Evolutionary conservation across 2,329 filamentous ascomycete genomes (phyloP), one percentile per base, ranked within the genome.

Genomic region (Colletotrichum somersetense): DNA sequence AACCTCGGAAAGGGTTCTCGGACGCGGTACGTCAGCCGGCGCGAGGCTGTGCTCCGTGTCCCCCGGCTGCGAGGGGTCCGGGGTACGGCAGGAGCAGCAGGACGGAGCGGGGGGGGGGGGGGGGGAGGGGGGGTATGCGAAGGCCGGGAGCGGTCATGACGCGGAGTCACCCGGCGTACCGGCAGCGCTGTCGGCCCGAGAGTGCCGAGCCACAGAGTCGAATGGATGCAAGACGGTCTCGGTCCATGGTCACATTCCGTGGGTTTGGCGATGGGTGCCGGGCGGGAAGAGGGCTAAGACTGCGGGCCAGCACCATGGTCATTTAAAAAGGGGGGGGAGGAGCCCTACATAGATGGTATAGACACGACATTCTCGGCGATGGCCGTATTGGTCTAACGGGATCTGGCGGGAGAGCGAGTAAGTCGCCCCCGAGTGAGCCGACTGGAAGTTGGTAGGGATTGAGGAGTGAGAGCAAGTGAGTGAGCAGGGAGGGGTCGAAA

Each of bases 1-100:
- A 70, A 30, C 30, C 30, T 30, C 30, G 30, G 30, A 30, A 88
- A 88, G 38, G 81, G 80, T 8, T 81, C 75, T 12, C 87, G 75
- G 2, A 82, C 75, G 16, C 79, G 78, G 78, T 84, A 1, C 75
- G 62, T 80, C 80, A 40, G 62, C 71, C 38, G 74, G 70, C 38
- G 38, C 14, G 38, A 40, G n/a, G 77, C 78, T 11, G 58, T 83
- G 80, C 12, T 74, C 74, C 33, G 77, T 75, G 20, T 78, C 71
- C 1, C 30, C 30, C 78, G 78, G 38, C 10, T 40, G 38, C 10
- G 38, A 40, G 1, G 57, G 50, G 20, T 23, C 67, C 62, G 48
- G 73, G 16, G 23, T 66, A 26, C 35, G 73, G 61, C 64, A 67
- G 20, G 71, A 69, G 65, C 64, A 64, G 69, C 35, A 38, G 14